phyloP scores from a whole-genome alignment of 129 eudicot species.

The carrot (Daucus carota) region DNA sequence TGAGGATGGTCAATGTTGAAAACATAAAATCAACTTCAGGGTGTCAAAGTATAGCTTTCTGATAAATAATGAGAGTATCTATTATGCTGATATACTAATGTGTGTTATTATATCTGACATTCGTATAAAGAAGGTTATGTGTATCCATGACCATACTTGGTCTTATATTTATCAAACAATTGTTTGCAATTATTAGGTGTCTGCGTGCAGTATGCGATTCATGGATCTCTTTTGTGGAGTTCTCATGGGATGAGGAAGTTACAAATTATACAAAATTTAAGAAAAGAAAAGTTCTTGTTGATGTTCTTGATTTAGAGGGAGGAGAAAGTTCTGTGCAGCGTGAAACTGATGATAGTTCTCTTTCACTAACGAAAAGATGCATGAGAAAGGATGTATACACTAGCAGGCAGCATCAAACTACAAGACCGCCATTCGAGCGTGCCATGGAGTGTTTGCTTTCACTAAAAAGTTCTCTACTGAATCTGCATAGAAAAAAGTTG shows the following conservation, averaged over 20 bases:
- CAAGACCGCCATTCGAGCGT: slow-evolving; percentile 30
- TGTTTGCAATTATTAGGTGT: slow-evolving; percentile 37
- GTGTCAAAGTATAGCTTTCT: background rate
- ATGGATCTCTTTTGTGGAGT: slow-evolving; percentile 51
- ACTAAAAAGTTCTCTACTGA: slow-evolving; percentile 47
- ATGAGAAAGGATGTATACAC: background rate
- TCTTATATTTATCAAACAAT: background rate
- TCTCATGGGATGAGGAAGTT: slow-evolving; percentile 27
- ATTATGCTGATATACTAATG: background rate
- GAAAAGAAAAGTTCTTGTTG: slow-evolving; percentile 30
- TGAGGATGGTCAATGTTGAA: background rate
- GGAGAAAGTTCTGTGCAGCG: slow-evolving; percentile 2
- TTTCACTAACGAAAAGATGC: slow-evolving; percentile 12
- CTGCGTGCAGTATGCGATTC: slow-evolving; percentile 65
- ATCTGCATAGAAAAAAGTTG: slow-evolving; percentile 49
- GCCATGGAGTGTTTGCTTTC: slow-evolving; percentile 63
- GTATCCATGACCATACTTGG: background rate
- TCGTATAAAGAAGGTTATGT: background rate
- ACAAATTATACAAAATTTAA: slow-evolving; percentile 23
- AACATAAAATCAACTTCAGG: background rate
- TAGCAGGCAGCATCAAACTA: slow-evolving; percentile 12
- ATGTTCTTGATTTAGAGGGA: slow-evolving; percentile 13
- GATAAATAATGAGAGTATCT: background rate
- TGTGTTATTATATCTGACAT: background rate
- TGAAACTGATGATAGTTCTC: slow-evolving; percentile 2